Evolutionary conservation across 108 stramenopile species (phyloP).

Genomic region (Nitzschia sp.): DNA sequence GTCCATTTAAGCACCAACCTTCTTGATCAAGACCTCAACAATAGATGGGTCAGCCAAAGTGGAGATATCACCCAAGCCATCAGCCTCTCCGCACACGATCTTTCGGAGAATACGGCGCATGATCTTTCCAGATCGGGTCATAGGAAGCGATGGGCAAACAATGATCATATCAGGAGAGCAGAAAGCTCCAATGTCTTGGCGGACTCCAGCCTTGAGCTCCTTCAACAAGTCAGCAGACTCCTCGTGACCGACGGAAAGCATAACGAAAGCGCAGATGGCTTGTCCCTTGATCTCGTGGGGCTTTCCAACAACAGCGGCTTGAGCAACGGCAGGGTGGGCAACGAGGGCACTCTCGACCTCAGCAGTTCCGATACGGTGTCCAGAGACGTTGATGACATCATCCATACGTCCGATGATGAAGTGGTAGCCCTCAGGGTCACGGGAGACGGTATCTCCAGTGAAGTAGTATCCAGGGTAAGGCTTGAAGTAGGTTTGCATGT

Average conservation of each 20-base stretch:
- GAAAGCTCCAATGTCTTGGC: conserved; percentile 88
- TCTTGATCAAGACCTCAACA: conserved; percentile 83
- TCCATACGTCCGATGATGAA: conserved; percentile 97
- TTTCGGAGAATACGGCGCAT: conserved; percentile 97
- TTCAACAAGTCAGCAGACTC: conserved; percentile 74
- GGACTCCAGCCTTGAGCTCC: conserved; percentile 77
- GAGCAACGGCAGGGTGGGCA: conserved; percentile 81
- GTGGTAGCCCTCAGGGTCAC: conserved; percentile 93
- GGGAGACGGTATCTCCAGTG: conserved; percentile 91
- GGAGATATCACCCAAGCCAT: conserved; percentile 87
- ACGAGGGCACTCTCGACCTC: conserved; percentile 94
- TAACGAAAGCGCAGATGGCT: conserved; percentile 81
- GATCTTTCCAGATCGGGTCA: conserved; percentile 95
- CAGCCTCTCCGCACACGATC: conserved; percentile 88
- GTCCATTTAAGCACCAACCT: conserved; percentile 27
- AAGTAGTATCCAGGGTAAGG: conserved; percentile 97
- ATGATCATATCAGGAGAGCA: conserved; percentile 91
- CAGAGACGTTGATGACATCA: conserved; percentile 94
- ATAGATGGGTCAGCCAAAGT: conserved; percentile 96
- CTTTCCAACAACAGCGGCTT: conserved; percentile 89
- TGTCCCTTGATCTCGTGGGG: conserved; percentile 93
- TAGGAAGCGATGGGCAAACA: conserved; percentile 78
- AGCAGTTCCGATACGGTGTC: conserved; percentile 95
- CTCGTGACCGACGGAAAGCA: conserved; percentile 62
- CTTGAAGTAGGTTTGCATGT: conserved; percentile 86